Percentiles rank a stretch among this genome's conserved stretches.
Conservation (phyloP, 2,329 filamentous ascomycete species). For the Blastomyces gilchristii region DNA sequence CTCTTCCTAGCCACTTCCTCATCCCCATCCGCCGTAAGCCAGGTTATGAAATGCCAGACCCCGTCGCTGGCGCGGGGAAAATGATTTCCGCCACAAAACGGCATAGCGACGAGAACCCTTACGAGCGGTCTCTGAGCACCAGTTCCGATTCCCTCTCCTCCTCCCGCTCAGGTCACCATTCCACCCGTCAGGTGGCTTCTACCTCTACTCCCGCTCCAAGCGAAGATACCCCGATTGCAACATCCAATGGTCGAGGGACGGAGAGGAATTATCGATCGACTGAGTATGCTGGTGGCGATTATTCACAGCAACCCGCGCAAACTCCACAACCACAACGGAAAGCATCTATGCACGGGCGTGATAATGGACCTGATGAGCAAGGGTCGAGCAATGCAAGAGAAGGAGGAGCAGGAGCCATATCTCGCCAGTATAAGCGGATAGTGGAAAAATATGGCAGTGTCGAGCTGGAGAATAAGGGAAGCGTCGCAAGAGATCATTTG, state of each 20-base stretch:
- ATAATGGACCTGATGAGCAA: not conserved
- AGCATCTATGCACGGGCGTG: not conserved
- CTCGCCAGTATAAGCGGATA: constrained; percentile 38
- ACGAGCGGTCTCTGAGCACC: not conserved
- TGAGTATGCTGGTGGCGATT: constrained; percentile 11
- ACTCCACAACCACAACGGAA: constrained; percentile 1
- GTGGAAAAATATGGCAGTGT: constrained; percentile 52
- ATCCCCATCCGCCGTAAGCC: too few species aligned
- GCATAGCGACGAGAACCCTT: not conserved
- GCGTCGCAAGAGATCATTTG: constrained; percentile 55
- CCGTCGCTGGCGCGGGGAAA: not conserved
- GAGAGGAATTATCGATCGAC: constrained; percentile 27
- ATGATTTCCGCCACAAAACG: not conserved
- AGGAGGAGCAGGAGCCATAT: constrained; percentile 1
- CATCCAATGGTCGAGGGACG: constrained; percentile 13
- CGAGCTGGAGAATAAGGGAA: constrained; percentile 57
- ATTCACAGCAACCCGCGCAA: not conserved
- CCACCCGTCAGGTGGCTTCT: not conserved
- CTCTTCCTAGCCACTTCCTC: not conserved
- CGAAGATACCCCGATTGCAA: constrained; percentile 28
- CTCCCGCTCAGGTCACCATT: not conserved
- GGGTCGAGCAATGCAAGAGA: not conserved
- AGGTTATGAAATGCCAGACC: not conserved
- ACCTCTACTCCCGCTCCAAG: constrained; percentile 9
- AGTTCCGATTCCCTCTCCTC: not conserved